phyloP scores from a whole-genome alignment of 2,329 filamentous ascomycete species.

The Curvularia hawaiiensis region DNA sequence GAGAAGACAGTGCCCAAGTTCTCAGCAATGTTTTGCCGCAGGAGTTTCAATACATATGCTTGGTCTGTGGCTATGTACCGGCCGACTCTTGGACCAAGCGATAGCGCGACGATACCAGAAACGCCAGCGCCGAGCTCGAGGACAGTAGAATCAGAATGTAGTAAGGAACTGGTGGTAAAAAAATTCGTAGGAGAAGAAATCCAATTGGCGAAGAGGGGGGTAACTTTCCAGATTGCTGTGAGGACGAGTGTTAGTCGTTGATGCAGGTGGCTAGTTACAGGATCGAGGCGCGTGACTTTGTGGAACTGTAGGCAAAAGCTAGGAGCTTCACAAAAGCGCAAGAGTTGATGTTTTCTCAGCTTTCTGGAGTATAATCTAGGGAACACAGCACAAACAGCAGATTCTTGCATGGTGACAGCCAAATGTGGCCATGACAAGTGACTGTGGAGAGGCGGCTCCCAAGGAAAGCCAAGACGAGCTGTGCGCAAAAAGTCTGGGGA shows the following conservation, averaged over 20 bases:
- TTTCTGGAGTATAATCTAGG: not conserved
- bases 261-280: not conserved
- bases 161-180: conserved; percentile 62
- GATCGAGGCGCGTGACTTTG: not conserved
- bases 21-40: conserved; percentile 75
- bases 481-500: conserved; percentile 19
- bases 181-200: conserved; percentile 67
- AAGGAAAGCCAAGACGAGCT: conserved; percentile 31
- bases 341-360: too few relatives aligned
- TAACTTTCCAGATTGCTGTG: conserved; percentile 87
- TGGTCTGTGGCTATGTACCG: conserved; percentile 87
- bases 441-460: conserved; percentile 2
- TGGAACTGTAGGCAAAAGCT: conserved; percentile 1
- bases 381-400: not conserved
- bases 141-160: conserved; percentile 62
- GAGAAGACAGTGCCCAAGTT: conserved; percentile 52
- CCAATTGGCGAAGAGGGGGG: conserved; percentile 82
- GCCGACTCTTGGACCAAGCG: conserved; percentile 64
- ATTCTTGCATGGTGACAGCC: not conserved
- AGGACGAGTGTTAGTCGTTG: conserved; percentile 2
- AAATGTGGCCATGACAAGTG: not conserved
- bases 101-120: conserved; percentile 76
- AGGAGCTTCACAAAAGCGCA: not conserved
- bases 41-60: conserved; percentile 75
- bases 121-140: conserved; percentile 91